Conservation (phyloP, 2,329 filamentous ascomycete genomes). For the Cordyceps tenuipes region DNA sequence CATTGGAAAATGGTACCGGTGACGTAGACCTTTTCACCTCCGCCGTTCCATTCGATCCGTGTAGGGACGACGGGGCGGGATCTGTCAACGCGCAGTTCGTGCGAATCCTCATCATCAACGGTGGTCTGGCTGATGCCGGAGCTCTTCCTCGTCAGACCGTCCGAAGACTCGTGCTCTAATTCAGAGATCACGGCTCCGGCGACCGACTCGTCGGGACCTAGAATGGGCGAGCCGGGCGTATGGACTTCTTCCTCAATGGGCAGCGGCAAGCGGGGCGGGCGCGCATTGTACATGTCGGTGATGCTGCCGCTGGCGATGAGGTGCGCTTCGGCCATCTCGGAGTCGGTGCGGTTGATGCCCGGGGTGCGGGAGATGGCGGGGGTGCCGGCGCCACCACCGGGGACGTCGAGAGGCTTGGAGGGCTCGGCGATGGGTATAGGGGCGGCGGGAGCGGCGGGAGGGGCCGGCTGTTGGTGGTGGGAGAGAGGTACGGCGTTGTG, state of each 20-base stretch:
- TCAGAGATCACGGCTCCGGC: conserved; percentile 48
- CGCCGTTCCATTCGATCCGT: conserved; percentile 72
- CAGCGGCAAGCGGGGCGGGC: conserved; percentile 82
- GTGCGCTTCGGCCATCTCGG: conserved; percentile 25
- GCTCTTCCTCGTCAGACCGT: conserved; percentile 42
- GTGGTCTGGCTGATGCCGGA: conserved; percentile 54
- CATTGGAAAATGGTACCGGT: conserved; percentile 97
- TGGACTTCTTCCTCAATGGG: conserved; percentile 90
- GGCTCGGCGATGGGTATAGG: conserved; percentile 24
- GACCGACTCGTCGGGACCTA: conserved; percentile 58
- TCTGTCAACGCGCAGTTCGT: conserved; percentile 69
- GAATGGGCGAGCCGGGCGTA: conserved; percentile 82
- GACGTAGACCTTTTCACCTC: conserved; percentile 86
- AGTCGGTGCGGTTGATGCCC: conserved; percentile 21
- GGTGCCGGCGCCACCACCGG: conserved; percentile 29
- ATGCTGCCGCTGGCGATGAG: conserved; percentile 48
- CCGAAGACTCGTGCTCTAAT: conserved; percentile 43
- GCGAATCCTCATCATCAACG: conserved; percentile 68
- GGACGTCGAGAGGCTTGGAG: conserved; percentile 53
- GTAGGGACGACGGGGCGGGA: conserved; percentile 74
- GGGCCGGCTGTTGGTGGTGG: conserved; percentile 13
- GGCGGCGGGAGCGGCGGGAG: conserved; percentile 34
- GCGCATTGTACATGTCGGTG: conserved; percentile 55
- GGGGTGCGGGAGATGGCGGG: conserved; percentile 30
- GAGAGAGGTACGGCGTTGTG: conserved; percentile 24